Evolutionary conservation across 2,329 filamentous ascomycete genomes (phyloP), one percentile per base, ranked within the genome.

Genomic region (Dactylellina leptospora): DNA sequence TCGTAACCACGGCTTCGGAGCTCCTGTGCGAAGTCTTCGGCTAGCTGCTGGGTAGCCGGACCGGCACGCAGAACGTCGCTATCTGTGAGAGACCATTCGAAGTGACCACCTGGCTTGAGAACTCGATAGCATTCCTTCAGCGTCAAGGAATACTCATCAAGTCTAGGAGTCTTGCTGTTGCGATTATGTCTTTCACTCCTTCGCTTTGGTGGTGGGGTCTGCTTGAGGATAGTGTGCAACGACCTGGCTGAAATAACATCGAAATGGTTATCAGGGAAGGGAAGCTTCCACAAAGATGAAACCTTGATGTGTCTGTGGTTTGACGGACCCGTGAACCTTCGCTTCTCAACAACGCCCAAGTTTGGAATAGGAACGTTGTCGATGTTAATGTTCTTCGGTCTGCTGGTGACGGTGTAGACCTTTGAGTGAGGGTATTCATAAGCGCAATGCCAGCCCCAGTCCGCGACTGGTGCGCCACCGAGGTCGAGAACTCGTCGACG

Each of bases 391-490:
- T 90, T 90, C 76, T 88, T 87, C 27, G 88, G 81, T 78, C 92
- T 89, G 36, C 87, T 85, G 36, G 90, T 90, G 60, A 93, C 91
- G 0, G 93, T 97, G 82, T 93, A 96, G 59, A 97, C 87, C 79
- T 91, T 92, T 63, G 90, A 86, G 78, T 91, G 89, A 16, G 91
- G 91, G 80, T 93, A 95, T 79, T 93, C 89, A 51, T 90, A 84
- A 0, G 95, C 92, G 66, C 92, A 90, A 78, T 95, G 88, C 95
- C 95, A 99, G 20, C 91, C 93, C 95, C 95, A 99, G 80, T 96
- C 92, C 82, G 69, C 84, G 44, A 89, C 83, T 13, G 88, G 87
- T 3, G 86, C 85, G 22, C 84, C 84, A 75, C 90, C 86, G 55
- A 91, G 82, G n/a, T 79, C 78, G 50, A 82, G 76, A 45, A 78